Percentiles rank a stretch among this genome's conserved stretches.
Evolutionary conservation across 1,284 basidiomycete species (phyloP).

Genomic region (Microbotryum saponariae): DNA sequence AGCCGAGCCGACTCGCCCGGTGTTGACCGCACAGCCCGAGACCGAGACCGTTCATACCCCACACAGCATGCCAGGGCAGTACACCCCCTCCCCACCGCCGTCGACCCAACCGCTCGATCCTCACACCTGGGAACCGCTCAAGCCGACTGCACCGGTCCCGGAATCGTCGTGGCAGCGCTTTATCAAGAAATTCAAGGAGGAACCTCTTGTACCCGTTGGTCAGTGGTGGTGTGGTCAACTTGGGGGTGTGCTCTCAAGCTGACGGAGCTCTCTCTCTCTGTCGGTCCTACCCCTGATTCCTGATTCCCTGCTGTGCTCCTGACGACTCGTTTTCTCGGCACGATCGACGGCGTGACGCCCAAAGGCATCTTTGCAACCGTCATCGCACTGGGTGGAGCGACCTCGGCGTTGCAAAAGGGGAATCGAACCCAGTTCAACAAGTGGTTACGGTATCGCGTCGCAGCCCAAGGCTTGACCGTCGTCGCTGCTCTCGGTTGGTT

Average conservation of each 20-base stretch:
- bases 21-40: neutral
- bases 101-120: conserved; percentile 9
- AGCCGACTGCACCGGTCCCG: conserved; percentile 1
- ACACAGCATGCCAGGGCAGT: conserved; percentile 15
- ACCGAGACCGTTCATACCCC: neutral
- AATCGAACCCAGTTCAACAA: conserved; percentile 37
- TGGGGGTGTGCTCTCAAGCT: neutral
- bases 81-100: conserved; percentile 15
- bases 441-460: conserved; percentile 34
- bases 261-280: neutral
- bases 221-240: neutral
- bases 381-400: conserved; percentile 33
- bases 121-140: conserved; percentile 4
- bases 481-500: conserved; percentile 21
- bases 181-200: conserved; percentile 34
- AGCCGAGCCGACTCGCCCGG: neutral
- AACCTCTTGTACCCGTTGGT: conserved; percentile 37
- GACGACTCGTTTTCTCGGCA: neutral
- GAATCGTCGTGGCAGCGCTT: conserved; percentile 28
- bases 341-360: too few species aligned
- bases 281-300: too few species aligned
- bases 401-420: conserved; percentile 34
- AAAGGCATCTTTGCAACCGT: conserved; percentile 34
- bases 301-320: neutral
- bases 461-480: conserved; percentile 36